Conservation (phyloP, 257 asterid genomes). For the Fraxinus americana region DNA sequence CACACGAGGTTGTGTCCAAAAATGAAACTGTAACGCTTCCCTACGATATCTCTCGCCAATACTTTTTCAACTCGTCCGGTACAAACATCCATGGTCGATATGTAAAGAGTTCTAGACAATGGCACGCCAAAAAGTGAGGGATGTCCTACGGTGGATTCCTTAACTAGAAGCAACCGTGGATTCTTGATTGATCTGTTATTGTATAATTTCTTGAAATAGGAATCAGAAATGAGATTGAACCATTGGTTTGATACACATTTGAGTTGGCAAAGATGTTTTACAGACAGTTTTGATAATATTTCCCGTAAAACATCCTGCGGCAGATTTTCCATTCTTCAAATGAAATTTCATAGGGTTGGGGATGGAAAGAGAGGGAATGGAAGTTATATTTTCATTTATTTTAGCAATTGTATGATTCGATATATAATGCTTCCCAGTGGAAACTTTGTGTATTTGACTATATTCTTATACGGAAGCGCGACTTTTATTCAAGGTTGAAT, state of each 20-base stretch:
- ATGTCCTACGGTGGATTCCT: slow-evolving; percentile 18
- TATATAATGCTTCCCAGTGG: no score
- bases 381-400: background rate
- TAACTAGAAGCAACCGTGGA: background rate
- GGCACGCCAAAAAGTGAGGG: background rate
- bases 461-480: no score
- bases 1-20: background rate
- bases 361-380: background rate
- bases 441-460: no score
- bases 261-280: slow-evolving; percentile 26
- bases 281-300: slow-evolving; percentile 7
- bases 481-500: no score
- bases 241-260: slow-evolving; percentile 21
- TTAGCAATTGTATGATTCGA: background rate
- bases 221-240: slow-evolving; percentile 12
- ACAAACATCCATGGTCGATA: slow-evolving; percentile 13
- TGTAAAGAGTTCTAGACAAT: slow-evolving; percentile 1
- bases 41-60: background rate
- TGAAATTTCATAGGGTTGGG: background rate
- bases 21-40: background rate
- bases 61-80: background rate
- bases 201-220: slow-evolving; percentile 20
- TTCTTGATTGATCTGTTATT: slow-evolving; percentile 3
- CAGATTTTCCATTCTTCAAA: background rate
- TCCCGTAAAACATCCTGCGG: slow-evolving; percentile 14